phyloP scores from a whole-genome alignment of 495 filamentous ascomycete genomes.

The Glarea lozoyensis region DNA sequence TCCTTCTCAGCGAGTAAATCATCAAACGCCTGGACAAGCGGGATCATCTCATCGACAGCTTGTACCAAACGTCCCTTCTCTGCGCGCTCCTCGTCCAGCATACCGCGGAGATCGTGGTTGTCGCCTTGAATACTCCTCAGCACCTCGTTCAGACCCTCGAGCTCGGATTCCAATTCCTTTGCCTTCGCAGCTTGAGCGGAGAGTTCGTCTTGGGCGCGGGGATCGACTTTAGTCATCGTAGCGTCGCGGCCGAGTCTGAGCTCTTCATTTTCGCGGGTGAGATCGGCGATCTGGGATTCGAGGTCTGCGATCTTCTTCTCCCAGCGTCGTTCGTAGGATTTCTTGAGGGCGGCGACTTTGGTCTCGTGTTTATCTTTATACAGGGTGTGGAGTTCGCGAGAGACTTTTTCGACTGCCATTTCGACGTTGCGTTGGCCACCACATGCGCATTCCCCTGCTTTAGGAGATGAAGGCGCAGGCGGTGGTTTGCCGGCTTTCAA shows the following conservation, averaged over 20 bases:
- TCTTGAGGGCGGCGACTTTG: slow-evolving; percentile 90
- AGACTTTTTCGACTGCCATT: slow-evolving; percentile 85
- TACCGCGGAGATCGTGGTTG: slow-evolving; percentile 50
- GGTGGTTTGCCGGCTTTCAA: slow-evolving; percentile 41
- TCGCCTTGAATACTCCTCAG: slow-evolving; percentile 55
- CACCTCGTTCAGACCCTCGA: slow-evolving; percentile 63
- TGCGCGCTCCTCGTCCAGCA: slow-evolving; percentile 68
- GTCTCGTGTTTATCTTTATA: slow-evolving; percentile 96
- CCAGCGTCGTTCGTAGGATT: slow-evolving; percentile 84
- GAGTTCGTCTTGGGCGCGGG: slow-evolving; percentile 32
- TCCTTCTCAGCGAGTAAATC: slow-evolving; percentile 19
- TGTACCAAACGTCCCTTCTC: slow-evolving; percentile 94
- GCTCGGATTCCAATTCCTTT: slow-evolving; percentile 52
- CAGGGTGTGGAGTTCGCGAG: slow-evolving; percentile 78
- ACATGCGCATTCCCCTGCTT: slow-evolving; percentile 20
- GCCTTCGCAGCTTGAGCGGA: slow-evolving; percentile 39
- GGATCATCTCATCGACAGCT: slow-evolving; percentile 84
- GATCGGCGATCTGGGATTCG: slow-evolving; percentile 56
- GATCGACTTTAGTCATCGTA: slow-evolving; percentile 51
- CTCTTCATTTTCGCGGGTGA: slow-evolving; percentile 65
- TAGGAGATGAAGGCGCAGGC: slow-evolving; percentile 8
- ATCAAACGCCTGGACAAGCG: slow-evolving; percentile 29
- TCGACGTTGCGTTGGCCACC: slow-evolving; percentile 50
- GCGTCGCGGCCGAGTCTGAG: slow-evolving; percentile 54
- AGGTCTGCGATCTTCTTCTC: slow-evolving; percentile 75